Base-by-base conservation (phyloP, 108 stramenopile genomes). In the Cyclotella baltica region DNA sequence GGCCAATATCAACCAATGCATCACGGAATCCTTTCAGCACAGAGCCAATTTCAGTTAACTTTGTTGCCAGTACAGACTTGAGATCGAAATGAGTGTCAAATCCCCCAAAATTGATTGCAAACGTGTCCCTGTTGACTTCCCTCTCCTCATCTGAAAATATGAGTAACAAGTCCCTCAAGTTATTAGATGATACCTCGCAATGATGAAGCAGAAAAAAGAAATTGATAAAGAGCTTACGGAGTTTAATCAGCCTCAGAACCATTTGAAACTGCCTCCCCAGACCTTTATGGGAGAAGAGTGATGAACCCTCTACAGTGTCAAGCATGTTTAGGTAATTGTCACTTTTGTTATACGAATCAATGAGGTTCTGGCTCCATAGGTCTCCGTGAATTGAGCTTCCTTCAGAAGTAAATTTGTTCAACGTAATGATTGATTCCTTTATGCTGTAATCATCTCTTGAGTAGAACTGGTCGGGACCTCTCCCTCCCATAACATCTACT, bases 31-130 rank as follows among this genome's bases (percentile, higher is more conserved):
- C 37, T 22, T 72, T 23, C 28, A 93, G 11, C 11, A 72, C 75
- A 3, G 52, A 28, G 57, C 90, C 83, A 23, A 90, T 43, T 0
- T 72, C 63, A 16, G 18, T 33, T 28, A 87, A 70, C 16, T 40
- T 55, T 0, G 30, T 0, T 22, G 70, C 16, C 0, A 70, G 37
- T 4, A 8, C 27, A 22, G 3, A 22, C 4, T 46, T 50, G 16
- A 75, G 22, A 5, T 65, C 61, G 30, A 51, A 36, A 38, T 93
- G 92, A 27, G 81, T 81, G 64, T 93, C 92, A 46, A 75, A 93
- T 20, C 90, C 88, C 38, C 83, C 85, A 4, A 73, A 35, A 33
- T 62, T 40, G 13, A 85, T 62, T 37, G 70, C 83, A 67, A 93
- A 91, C 13, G 80, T 51, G 52, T 90, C 88, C 13, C 87, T 71